Percentiles rank a stretch among this genome's conserved stretches.
phyloP scores from a whole-genome alignment of 805 yeast species.

The Wickerhamiella nectarea region DNA sequence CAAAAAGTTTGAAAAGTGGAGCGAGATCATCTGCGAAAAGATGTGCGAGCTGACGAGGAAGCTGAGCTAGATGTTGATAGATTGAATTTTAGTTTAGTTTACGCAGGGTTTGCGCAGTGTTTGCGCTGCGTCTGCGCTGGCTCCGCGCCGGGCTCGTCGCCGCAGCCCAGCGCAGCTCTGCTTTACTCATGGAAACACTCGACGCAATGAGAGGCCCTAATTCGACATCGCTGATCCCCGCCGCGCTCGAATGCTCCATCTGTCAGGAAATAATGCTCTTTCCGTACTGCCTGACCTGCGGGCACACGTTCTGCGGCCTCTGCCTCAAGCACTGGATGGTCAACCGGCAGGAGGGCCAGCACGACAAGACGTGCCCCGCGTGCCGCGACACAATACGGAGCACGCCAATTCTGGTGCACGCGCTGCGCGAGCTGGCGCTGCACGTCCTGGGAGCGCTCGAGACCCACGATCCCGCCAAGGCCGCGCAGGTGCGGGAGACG shows the following conservation, averaged over 20 bases:
- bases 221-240: slow-evolving; percentile 5
- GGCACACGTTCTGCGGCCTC: slow-evolving; percentile 53
- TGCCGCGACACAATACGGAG: slow-evolving; percentile 15
- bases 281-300: slow-evolving; percentile 45
- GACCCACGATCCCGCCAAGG: slow-evolving; percentile 11
- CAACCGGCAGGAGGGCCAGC: slow-evolving; percentile 4
- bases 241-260: slow-evolving; percentile 32
- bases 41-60: slow-evolving; percentile 1
- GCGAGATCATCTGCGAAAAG: slow-evolving; percentile 22
- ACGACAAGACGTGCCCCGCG: slow-evolving; percentile 16
- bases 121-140: no score
- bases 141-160: no score
- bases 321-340: slow-evolving; percentile 24
- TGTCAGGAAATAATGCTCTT: slow-evolving; percentile 49
- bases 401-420: slow-evolving; percentile 15
- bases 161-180: no score
- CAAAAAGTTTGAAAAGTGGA: slow-evolving; percentile 30
- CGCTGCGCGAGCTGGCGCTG: slow-evolving; percentile 12
- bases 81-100: no score
- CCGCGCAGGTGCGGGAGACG: slow-evolving; percentile 1
- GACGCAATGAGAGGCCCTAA: slow-evolving; percentile 3
- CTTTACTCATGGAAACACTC: slow-evolving; percentile 3
- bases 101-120: no score
- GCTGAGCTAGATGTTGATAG: slow-evolving; percentile 1
- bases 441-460: slow-evolving; percentile 1